Percentiles rank a stretch among this genome's conserved stretches.
These are phyloP conservation scores for Hymenoscyphus repandus DNA, from an alignment of 2,329 filamentous ascomycete species.

Conservation along the genomic window DNA sequence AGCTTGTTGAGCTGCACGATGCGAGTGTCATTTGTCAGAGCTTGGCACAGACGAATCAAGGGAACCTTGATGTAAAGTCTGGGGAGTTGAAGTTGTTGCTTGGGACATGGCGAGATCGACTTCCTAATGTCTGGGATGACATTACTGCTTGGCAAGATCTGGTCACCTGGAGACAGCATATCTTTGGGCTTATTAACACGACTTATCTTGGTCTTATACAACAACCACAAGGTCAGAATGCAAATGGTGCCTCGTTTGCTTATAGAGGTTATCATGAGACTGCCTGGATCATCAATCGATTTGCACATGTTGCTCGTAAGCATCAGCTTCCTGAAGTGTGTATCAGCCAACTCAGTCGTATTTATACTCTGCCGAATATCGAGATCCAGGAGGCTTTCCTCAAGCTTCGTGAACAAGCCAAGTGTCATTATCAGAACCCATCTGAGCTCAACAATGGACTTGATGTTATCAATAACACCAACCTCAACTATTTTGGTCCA, in stretches of 20 bases:
- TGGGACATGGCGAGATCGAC: conserved; percentile 88
- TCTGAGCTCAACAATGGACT: conserved; percentile 87
- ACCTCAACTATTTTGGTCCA: conserved; percentile 94
- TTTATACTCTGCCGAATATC: conserved; percentile 98
- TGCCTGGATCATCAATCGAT: conserved; percentile 99
- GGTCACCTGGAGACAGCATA: conserved; percentile 99
- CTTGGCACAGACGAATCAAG: conserved; percentile 74
- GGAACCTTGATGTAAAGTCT: conserved; percentile 88
- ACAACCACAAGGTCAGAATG: conserved; percentile 65
- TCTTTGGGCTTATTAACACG: conserved; percentile 93
- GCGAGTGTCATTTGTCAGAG: conserved; percentile 95
- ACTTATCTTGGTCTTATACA: conserved; percentile 86
- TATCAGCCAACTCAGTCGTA: conserved; percentile 92
- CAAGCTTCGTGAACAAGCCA: conserved; percentile 96
- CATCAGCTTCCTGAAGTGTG: conserved; percentile 96
- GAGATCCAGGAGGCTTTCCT: conserved; percentile 99
- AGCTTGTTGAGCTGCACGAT: conserved; percentile 94
- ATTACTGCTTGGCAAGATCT: conserved; percentile 99
- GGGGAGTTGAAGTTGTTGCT: conserved; percentile 91
- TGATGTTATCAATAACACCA: conserved; percentile 99
- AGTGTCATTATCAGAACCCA: conserved; percentile 96
- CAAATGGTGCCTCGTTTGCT: conserved; percentile 86
- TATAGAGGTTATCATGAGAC: conserved; percentile 98
- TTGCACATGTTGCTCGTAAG: conserved; percentile 95
- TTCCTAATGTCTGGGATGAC: conserved; percentile 98